Percentiles rank a stretch among this genome's conserved stretches.
phyloP scores from a whole-genome alignment of 768 basidiomycete genomes.

The Podaxis pistillaris region DNA sequence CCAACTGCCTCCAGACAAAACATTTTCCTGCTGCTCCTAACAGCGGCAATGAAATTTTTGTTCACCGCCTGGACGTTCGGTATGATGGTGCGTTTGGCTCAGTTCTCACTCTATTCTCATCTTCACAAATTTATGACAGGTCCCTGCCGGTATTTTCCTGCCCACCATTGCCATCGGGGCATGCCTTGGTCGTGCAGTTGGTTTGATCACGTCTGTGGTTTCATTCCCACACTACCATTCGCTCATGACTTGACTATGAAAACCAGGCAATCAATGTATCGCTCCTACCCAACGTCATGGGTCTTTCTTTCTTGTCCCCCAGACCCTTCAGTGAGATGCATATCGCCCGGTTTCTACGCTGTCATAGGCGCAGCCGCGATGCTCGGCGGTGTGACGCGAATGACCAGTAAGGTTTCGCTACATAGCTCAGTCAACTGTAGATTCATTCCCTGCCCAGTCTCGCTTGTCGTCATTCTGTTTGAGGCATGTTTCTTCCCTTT shows the following conservation, averaged over 20 bases:
- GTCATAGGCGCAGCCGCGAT: constrained; percentile 76
- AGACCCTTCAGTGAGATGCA: constrained; percentile 63
- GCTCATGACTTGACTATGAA: constrained; percentile 10
- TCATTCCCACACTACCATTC: background rate
- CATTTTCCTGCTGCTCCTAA: constrained; percentile 62
- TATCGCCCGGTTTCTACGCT: constrained; percentile 76
- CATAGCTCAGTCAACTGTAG: background rate
- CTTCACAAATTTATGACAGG: constrained; percentile 32
- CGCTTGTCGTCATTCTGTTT: constrained; percentile 74
- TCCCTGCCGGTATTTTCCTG: constrained; percentile 75
- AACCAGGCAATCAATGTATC: constrained; percentile 62
- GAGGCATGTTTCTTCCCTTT: constrained; percentile 40
- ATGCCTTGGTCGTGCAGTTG: constrained; percentile 68
- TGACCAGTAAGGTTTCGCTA: constrained; percentile 55
- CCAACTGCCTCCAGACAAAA: constrained; percentile 67
- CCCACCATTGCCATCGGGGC: constrained; percentile 77
- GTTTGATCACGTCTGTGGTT: constrained; percentile 56
- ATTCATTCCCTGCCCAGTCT: constrained; percentile 41
- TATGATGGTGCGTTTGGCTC: constrained; percentile 54
- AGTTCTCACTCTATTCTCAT: background rate
- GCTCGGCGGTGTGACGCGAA: constrained; percentile 73
- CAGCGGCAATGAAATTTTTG: constrained; percentile 57
- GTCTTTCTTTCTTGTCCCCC: constrained; percentile 72
- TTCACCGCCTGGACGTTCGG: constrained; percentile 79
- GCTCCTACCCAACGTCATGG: constrained; percentile 65